phyloP scores from a whole-genome alignment of 2,329 filamentous ascomycete genomes.

The Botrytis aclada region DNA sequence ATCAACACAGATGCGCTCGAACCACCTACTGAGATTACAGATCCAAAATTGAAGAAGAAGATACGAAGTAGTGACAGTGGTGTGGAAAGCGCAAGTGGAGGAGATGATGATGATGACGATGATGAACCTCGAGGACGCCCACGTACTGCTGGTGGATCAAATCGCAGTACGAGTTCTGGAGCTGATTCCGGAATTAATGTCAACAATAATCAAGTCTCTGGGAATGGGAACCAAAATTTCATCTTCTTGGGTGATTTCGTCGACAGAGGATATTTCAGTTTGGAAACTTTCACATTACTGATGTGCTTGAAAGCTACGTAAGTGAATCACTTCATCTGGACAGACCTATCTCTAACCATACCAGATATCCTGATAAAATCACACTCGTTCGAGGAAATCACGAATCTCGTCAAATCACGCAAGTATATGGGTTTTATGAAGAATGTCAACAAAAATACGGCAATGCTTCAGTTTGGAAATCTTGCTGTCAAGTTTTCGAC shows the following conservation, averaged over 20 bases:
- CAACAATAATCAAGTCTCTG: slow-evolving; percentile 41
- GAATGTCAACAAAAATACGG: slow-evolving; percentile 76
- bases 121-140: slow-evolving; percentile 49
- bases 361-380: slow-evolving; percentile 66
- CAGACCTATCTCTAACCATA: slow-evolving; percentile 21
- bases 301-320: slow-evolving; percentile 72
- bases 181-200: slow-evolving; percentile 40
- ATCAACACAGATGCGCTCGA: slow-evolving; percentile 92
- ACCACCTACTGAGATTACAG: slow-evolving; percentile 81
- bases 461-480: slow-evolving; percentile 76
- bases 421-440: slow-evolving; percentile 77
- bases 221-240: slow-evolving; percentile 64
- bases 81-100: slow-evolving; percentile 47
- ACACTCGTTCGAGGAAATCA: slow-evolving; percentile 73
- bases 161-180: slow-evolving; percentile 42
- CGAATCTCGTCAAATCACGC: slow-evolving; percentile 73
- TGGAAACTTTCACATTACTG: slow-evolving; percentile 70
- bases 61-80: slow-evolving; percentile 59
- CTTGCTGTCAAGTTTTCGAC: slow-evolving; percentile 75
- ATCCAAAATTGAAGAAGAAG: slow-evolving; percentile 84
- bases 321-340: slow-evolving; percentile 29
- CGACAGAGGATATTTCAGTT: slow-evolving; percentile 69
- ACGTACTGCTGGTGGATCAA: slow-evolving; percentile 42
- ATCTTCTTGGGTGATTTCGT: slow-evolving; percentile 73
- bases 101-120: slow-evolving; percentile 49